Evolutionary conservation across 2,329 filamentous ascomycete genomes (phyloP), one percentile per base, ranked within the genome.

Genomic region (Xylariales sp.): DNA sequence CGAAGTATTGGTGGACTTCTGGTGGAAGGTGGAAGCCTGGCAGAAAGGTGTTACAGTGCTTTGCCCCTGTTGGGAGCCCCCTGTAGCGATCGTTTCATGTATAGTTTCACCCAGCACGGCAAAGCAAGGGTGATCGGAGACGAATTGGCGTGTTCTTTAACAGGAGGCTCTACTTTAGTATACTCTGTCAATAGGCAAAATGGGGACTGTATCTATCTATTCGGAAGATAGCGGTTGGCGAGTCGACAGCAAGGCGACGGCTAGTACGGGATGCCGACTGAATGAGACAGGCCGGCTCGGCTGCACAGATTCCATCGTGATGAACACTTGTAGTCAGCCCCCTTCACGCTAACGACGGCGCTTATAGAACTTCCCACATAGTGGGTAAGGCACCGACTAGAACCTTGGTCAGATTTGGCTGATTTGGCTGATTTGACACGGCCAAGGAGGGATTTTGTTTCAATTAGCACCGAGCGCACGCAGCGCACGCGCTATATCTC

Each of bases 71-170:
- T 52, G 14, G 23, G 53, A 23, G 39, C 55, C 60, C 67, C 67
- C 55, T 57, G 61, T 62, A 53, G 53, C 30, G 41, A 66, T 66
- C 55, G 68, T 70, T 69, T 70, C 68, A 69, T 18, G 36, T 70
- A 63, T 30, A 43, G 68, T 70, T 70, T 70, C 68, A 69, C 46
- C 52, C 53, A 57, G 30, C 68, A 56, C 58, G 52, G 54, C 36
- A 57, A 30, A 6, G 39, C 58, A 56, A 67, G 64, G 67, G 56
- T 49, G 50, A 36, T 39, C 53, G 18, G 45, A 54, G 63, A 39
- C 57, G 48, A 62, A 41, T 61, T 56, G 41, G 32, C 57, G 36
- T 48, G 3, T 39, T 62, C 50, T 56, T n/a, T 14, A 41, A 8
- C 39, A 50, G 39, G 10, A 7, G 10, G 23, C 43, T 52, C 39